Conservation (phyloP, 257 asterid genomes). For the Solanum corneliomulleri region DNA sequence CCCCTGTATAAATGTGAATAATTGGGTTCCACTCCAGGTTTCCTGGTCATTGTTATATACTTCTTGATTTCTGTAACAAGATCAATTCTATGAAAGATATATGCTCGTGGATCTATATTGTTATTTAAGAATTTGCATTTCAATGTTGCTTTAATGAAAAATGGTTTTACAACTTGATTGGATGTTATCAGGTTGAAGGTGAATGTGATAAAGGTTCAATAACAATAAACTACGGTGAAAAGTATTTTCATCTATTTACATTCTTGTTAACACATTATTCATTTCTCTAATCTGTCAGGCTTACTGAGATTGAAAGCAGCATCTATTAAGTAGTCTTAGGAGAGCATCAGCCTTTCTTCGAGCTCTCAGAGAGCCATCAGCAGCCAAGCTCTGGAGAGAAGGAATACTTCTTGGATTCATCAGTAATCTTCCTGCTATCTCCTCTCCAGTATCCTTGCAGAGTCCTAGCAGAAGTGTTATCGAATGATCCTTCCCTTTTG, state of each 20-base stretch:
- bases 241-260: slow-evolving; percentile 17
- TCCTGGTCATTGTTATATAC: background rate
- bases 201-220: background rate
- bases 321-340: slow-evolving; percentile 71
- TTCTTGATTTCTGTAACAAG: background rate
- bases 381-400: slow-evolving; percentile 50
- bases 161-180: background rate
- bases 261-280: background rate
- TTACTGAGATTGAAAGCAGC: slow-evolving; percentile 46
- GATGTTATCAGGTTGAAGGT: background rate
- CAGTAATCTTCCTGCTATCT: slow-evolving; percentile 51
- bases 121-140: background rate
- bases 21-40: background rate
- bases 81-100: background rate
- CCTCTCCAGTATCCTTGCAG: slow-evolving; percentile 71
- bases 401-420: slow-evolving; percentile 76
- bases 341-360: slow-evolving; percentile 77
- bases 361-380: slow-evolving; percentile 55
- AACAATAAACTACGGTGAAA: background rate
- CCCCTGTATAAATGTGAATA: background rate
- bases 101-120: background rate
- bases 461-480: slow-evolving; percentile 66
- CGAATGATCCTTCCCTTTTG: slow-evolving; percentile 69
- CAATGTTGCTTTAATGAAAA: background rate
- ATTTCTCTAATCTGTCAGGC: slow-evolving; percentile 11